A percentile compares a stretch with the other conserved stretches of the same genome.
These are phyloP conservation scores for Cucurbita moschata DNA, from an alignment of 306 rosid genomes.

Conservation along the genomic window DNA sequence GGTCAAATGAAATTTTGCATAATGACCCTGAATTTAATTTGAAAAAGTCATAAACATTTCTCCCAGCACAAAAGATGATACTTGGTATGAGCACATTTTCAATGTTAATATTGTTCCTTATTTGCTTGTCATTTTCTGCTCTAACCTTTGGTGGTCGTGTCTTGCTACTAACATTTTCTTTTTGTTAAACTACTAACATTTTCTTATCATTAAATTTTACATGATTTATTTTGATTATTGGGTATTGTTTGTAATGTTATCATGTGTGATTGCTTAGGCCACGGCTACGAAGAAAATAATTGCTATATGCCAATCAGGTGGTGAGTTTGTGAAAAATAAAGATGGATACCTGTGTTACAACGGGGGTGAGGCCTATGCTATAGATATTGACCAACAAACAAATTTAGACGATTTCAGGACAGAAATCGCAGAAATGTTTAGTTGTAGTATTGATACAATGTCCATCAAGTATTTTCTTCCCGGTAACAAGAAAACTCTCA, in stretches of 20 bases:
- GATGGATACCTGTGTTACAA: slow-evolving; percentile 65
- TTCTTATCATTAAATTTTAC: background rate
- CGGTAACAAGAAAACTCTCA: slow-evolving; percentile 76
- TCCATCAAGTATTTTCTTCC: slow-evolving; percentile 85
- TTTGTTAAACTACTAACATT: background rate
- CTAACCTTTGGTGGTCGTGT: background rate
- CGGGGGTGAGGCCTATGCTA: slow-evolving; percentile 88
- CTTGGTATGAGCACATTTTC: background rate
- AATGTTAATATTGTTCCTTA: background rate
- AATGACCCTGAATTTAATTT: background rate
- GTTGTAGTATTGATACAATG: slow-evolving; percentile 40
- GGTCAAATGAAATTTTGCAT: background rate
- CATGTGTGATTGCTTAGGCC: slow-evolving; percentile 19
- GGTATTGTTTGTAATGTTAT: background rate
- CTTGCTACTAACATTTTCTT: background rate
- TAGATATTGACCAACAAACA: slow-evolving; percentile 65
- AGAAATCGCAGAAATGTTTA: slow-evolving; percentile 69
- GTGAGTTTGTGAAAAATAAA: slow-evolving; percentile 56
- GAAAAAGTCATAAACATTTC: background rate
- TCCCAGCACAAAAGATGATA: background rate
- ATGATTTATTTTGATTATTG: background rate
- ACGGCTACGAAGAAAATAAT: slow-evolving; percentile 64
- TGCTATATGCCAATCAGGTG: slow-evolving; percentile 91
- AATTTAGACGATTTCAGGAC: slow-evolving; percentile 55
- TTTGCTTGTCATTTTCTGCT: background rate